These are phyloP conservation scores for Austroboletus sp. DNA, from an alignment of 1,284 basidiomycete species.

Conservation along the genomic window DNA sequence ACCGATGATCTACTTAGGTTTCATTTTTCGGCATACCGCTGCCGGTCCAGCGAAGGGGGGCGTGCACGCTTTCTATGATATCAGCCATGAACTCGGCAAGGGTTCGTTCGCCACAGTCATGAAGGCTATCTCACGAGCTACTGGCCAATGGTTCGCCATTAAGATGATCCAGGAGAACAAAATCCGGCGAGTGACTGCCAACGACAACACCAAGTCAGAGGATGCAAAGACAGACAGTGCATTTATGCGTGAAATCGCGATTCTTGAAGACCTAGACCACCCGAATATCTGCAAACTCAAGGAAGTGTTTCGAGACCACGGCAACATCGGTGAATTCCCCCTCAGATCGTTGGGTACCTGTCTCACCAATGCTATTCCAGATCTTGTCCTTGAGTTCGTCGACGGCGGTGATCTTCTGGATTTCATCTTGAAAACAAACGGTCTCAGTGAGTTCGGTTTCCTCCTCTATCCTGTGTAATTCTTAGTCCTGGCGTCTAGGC, in stretches of 20 bases:
- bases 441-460: slow-evolving; percentile 48
- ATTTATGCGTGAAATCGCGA: slow-evolving; percentile 72
- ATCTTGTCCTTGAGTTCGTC: slow-evolving; percentile 72
- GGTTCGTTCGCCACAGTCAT: slow-evolving; percentile 78
- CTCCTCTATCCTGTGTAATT: background rate
- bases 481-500: slow-evolving; percentile 33
- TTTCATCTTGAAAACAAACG: slow-evolving; percentile 55
- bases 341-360: background rate
- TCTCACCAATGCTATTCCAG: slow-evolving; percentile 33
- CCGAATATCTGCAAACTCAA: slow-evolving; percentile 76
- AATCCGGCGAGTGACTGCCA: slow-evolving; percentile 33
- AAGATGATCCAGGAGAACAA: slow-evolving; percentile 64
- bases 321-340: slow-evolving; percentile 55
- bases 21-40: slow-evolving; percentile 50
- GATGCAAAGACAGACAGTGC: slow-evolving; percentile 27
- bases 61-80: slow-evolving; percentile 58
- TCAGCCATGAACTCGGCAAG: slow-evolving; percentile 63
- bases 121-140: slow-evolving; percentile 56
- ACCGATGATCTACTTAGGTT: slow-evolving; percentile 32
- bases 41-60: slow-evolving; percentile 43
- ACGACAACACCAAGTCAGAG: slow-evolving; percentile 24
- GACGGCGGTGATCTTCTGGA: slow-evolving; percentile 87
- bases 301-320: slow-evolving; percentile 67
- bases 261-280: slow-evolving; percentile 70
- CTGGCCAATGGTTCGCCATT: slow-evolving; percentile 62